Evolutionary conservation across 2,329 filamentous ascomycete species (phyloP).

Genomic region (Sphaerostilbella broomeana): DNA sequence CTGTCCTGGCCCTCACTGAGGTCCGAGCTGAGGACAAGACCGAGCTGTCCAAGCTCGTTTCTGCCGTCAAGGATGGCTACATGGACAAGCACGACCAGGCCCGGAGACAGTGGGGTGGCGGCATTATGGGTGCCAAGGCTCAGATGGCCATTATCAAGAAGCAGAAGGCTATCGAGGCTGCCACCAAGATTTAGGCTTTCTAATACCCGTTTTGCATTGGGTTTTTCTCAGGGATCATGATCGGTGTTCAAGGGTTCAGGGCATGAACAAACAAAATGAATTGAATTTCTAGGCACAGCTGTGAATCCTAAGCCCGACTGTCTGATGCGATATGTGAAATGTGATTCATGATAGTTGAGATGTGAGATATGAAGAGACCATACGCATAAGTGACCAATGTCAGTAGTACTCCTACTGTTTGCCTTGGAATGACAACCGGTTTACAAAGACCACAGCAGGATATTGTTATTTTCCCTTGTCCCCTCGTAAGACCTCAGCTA

Average conservation of each 20-base stretch:
- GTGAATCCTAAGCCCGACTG: constrained; percentile 13
- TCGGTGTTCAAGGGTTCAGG: constrained; percentile 36
- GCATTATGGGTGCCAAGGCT: constrained; percentile 98
- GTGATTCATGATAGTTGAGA: too few species aligned
- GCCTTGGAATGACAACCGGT: too few species aligned
- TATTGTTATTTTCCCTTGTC: too few species aligned
- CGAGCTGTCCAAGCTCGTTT: constrained; percentile 94
- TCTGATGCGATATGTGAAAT: constrained; percentile 3
- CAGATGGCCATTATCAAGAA: constrained; percentile 72
- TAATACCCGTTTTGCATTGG: constrained; percentile 36
- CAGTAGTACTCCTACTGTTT: too few species aligned
- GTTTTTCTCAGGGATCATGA: constrained; percentile 30
- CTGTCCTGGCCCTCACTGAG: constrained; percentile 92
- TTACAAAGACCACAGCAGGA: too few species aligned
- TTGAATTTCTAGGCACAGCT: constrained; percentile 33
- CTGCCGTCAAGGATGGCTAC: constrained; percentile 97
- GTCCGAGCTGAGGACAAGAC: constrained; percentile 97
- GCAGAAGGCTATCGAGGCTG: constrained; percentile 85
- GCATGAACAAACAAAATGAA: constrained; percentile 37
- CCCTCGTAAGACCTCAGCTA: too few species aligned
- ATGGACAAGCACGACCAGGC: constrained; percentile 88
- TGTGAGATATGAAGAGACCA: too few species aligned
- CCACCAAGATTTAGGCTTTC: constrained; percentile 87
- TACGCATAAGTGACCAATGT: too few species aligned
- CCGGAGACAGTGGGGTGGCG: constrained; percentile 96